These are phyloP conservation scores for Tillandsia leiboldiana DNA, from an alignment of 176 grass and related monocot genomes.

Conservation along the genomic window DNA sequence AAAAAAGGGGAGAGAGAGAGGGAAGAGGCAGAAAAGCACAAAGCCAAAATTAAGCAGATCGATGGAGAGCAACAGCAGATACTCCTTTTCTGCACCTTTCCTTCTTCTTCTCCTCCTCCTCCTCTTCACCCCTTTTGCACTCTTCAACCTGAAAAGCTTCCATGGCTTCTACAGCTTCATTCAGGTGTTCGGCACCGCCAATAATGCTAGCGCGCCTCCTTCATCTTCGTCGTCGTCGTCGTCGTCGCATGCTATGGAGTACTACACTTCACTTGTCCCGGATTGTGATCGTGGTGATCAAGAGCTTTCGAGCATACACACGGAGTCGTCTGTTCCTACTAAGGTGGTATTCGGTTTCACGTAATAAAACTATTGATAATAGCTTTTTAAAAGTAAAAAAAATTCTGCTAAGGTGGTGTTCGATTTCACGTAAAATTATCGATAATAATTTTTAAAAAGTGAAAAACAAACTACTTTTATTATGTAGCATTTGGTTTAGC, in stretches of 20 bases:
- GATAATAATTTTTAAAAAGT: no score
- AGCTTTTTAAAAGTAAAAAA: no score
- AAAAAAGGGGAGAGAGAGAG: no score
- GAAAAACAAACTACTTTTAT: no score
- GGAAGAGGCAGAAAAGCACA: constrained; percentile 6
- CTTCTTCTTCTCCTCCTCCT: constrained; percentile 20
- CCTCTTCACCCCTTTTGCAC: constrained; percentile 10
- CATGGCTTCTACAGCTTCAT: constrained; percentile 18
- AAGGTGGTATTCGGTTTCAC: no score
- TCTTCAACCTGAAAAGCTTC: constrained; percentile 7
- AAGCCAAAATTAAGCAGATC: not conserved
- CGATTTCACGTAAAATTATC: no score
- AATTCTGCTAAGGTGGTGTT: no score
- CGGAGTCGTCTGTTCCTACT: no score
- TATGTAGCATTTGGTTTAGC: no score
- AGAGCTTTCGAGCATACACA: no score
- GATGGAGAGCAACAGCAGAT: constrained; percentile 19
- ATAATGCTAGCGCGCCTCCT: not conserved
- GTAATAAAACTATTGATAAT: no score
- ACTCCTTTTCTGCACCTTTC: constrained; percentile 16
- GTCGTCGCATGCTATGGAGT: not conserved
- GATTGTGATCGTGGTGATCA: not conserved
- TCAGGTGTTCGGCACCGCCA: not conserved
- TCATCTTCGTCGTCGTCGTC: not conserved
- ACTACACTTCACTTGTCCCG: no score